These are phyloP conservation scores for Blastosporella zonata DNA, from an alignment of 1,284 basidiomycete species.

Conservation along the genomic window DNA sequence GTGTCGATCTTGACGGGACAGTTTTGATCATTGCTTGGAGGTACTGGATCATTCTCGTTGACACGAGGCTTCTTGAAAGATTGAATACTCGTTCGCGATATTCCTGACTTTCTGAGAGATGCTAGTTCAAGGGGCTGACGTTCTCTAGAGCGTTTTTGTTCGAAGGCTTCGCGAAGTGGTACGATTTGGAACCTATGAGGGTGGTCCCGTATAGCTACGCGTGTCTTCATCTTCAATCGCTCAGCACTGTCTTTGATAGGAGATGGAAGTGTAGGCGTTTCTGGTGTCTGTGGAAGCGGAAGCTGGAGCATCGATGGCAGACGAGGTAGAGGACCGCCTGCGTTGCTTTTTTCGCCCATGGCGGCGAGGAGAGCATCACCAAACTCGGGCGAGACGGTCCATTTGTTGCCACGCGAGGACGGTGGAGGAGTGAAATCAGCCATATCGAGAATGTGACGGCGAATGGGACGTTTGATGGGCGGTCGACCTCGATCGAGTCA, in stretches of 20 bases:
- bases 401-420: conserved; percentile 11
- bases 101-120: neutral
- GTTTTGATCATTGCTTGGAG: neutral
- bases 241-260: conserved; percentile 12
- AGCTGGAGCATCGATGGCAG: conserved; percentile 19
- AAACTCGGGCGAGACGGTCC: conserved; percentile 19
- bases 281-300: conserved; percentile 10
- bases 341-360: conserved; percentile 15
- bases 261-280: conserved; percentile 3
- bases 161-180: conserved; percentile 31
- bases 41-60: conserved; percentile 10
- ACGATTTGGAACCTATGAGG: conserved; percentile 42
- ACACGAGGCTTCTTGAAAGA: conserved; percentile 6
- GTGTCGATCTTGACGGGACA: conserved; percentile 7
- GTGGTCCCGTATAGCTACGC: conserved; percentile 39
- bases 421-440: neutral
- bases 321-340: conserved; percentile 17
- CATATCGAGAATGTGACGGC: neutral
- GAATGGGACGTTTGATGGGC: neutral
- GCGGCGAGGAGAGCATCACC: conserved; percentile 16
- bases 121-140: neutral
- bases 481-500: neutral
- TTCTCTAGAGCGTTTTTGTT: conserved; percentile 6
- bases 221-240: conserved; percentile 38
- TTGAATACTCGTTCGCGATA: neutral